phyloP scores from a whole-genome alignment of 2,329 filamentous ascomycete species.

The Cercospora canescens region DNA sequence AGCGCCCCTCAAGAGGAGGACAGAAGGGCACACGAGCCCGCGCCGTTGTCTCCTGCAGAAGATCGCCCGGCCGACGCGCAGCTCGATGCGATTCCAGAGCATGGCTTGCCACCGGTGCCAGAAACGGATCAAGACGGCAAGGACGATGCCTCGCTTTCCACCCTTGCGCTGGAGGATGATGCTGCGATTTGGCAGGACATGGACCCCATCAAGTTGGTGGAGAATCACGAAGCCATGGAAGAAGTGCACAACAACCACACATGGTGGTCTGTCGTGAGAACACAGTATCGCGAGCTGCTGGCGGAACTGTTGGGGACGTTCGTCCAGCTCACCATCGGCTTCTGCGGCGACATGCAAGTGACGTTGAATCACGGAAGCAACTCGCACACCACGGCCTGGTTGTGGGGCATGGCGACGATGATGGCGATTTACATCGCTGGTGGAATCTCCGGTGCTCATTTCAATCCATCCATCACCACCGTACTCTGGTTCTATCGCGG shows the following conservation, averaged over 20 bases:
- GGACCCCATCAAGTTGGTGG: conserved; percentile 41
- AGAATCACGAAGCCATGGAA: conserved; percentile 40
- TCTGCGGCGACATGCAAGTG: conserved; percentile 52
- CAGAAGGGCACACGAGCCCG: conserved; percentile 4
- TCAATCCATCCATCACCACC: conserved; percentile 51
- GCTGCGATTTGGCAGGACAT: conserved; percentile 44
- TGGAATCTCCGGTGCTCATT: conserved; percentile 50
- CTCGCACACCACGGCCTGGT: conserved; percentile 42
- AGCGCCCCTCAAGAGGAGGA: conserved; percentile 28
- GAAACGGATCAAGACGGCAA: background rate
- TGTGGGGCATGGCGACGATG: conserved; percentile 59
- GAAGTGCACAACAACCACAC: conserved; percentile 50
- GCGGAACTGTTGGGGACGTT: conserved; percentile 54
- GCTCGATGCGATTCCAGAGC: conserved; percentile 19
- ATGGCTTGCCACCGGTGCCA: conserved; percentile 11
- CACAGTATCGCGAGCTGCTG: conserved; percentile 54
- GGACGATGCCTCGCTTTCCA: conserved; percentile 26
- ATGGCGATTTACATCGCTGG: conserved; percentile 44
- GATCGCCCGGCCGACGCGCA: background rate
- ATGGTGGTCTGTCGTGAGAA: conserved; percentile 51
- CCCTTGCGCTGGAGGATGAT: conserved; percentile 39
- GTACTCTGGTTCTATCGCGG: conserved; percentile 48
- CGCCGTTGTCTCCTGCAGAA: background rate
- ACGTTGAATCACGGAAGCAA: conserved; percentile 38
- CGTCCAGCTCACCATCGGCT: conserved; percentile 43